Evolutionary conservation across 2,329 filamentous ascomycete species (phyloP).

Genomic region (Fusarium chlamydosporum): DNA sequence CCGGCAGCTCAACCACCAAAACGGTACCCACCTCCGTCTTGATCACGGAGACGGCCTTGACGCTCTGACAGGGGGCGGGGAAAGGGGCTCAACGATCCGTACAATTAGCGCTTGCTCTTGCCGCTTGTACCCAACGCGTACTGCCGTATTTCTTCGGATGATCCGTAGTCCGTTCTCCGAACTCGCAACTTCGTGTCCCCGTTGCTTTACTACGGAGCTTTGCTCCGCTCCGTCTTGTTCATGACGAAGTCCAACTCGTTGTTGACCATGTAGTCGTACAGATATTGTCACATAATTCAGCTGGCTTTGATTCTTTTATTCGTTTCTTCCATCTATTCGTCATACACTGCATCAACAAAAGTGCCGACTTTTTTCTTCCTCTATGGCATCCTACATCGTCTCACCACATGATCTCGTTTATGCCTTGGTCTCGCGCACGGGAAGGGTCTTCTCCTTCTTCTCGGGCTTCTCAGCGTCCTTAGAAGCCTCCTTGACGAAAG

Average conservation of each 20-base stretch:
- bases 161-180: constrained; percentile 12
- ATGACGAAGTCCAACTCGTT: background rate
- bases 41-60: constrained; percentile 38
- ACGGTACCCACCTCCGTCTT: constrained; percentile 43
- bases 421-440: constrained; percentile 50
- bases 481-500: constrained; percentile 86
- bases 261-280: background rate
- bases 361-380: constrained; percentile 41
- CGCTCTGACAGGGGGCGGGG: constrained; percentile 37
- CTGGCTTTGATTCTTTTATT: constrained; percentile 17
- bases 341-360: constrained; percentile 30
- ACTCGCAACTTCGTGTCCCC: background rate
- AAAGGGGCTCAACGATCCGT: constrained; percentile 23
- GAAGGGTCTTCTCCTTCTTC: constrained; percentile 50
- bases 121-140: constrained; percentile 18
- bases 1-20: constrained; percentile 35
- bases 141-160: constrained; percentile 7
- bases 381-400: constrained; percentile 26
- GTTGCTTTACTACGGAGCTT: background rate
- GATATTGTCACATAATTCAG: too few species aligned
- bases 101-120: constrained; percentile 18
- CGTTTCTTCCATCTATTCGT: constrained; percentile 23
- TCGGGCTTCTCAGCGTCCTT: constrained; percentile 68
- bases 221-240: background rate
- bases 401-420: constrained; percentile 34